Conservation (phyloP, 1,139 yeast species). For the Protomyces lactucae-debilis region DNA sequence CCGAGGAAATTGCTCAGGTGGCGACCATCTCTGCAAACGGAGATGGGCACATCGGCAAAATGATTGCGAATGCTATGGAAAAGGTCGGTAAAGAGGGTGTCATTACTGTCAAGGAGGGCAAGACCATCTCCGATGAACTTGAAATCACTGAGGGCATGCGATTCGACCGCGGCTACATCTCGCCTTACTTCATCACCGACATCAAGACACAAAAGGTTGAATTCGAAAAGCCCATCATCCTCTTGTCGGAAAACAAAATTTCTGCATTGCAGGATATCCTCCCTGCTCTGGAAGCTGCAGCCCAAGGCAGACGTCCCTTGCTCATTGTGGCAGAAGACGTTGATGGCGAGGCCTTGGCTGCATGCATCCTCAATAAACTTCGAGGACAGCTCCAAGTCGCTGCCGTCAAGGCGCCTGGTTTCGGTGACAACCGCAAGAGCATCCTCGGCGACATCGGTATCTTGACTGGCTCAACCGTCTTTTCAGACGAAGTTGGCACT, state of each 20-base stretch:
- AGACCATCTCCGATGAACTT: constrained; percentile 92
- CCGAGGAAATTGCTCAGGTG: constrained; percentile 96
- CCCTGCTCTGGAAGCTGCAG: constrained; percentile 91
- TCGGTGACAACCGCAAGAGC: constrained; percentile 99
- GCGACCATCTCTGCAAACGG: constrained; percentile 99
- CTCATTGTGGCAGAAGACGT: constrained; percentile 94
- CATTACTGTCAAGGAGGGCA: constrained; percentile 95
- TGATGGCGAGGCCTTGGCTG: constrained; percentile 98
- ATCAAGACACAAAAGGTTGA: constrained; percentile 95
- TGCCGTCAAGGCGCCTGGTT: constrained; percentile 99
- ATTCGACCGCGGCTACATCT: constrained; percentile 96
- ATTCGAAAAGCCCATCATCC: constrained; percentile 87
- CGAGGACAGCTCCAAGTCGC: constrained; percentile 99
- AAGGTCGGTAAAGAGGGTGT: constrained; percentile 99
- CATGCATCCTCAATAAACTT: constrained; percentile 95
- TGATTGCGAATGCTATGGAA: constrained; percentile 97
- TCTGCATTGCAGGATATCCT: constrained; percentile 87
- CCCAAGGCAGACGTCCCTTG: constrained; percentile 92
- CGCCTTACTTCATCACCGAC: constrained; percentile 96
- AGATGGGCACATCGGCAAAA: constrained; percentile 86
- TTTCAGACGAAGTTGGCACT: constrained; percentile 95
- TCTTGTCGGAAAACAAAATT: constrained; percentile 91
- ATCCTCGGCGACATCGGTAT: constrained; percentile 96
- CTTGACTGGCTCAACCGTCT: constrained; percentile 95
- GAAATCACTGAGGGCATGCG: constrained; percentile 99